Base-by-base conservation (phyloP, 495 filamentous ascomycete genomes). In the Amniculicola lignicola region DNA sequence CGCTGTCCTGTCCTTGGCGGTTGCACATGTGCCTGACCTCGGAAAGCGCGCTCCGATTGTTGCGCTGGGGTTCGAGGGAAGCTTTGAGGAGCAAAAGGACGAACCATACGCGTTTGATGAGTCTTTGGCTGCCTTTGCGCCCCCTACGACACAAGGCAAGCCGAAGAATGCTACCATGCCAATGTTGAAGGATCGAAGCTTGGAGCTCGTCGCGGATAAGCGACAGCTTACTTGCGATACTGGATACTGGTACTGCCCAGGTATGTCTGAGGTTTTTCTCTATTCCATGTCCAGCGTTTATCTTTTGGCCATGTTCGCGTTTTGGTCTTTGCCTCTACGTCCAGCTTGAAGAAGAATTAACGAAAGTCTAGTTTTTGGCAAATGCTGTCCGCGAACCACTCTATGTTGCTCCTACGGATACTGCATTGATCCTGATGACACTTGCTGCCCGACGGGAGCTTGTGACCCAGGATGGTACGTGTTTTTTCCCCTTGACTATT, bases 401-500 rank as follows among this genome's bases (percentile, higher is more conserved):
- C 21, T 31, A 9, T 68, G 66, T 57, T 68, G 66, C 46, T 22
- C 36, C 22, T 64, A 58, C 40, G 66, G 66, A 5, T 59, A 61
- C 39, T 60, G 60, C 44, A 61, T 63, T 23, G 25, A 33, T 5
- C 53, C 57, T 15, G 59, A 40, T 12, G 40, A 42, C 2, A 53
- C 49, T 3, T 69, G 67, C 37, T 69, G 64, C 38, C 58, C 63
- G n/a, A 38, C 29, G 11, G 52, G 42, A 1, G 40, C 59, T n/a
- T 70, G 68, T 53, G 42, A 52, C 10, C 18, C 58, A 4, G 67
- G 56, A 35, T 37, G 47, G 21, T 38, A 39, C 16, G n/a, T n/a
- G n/a, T n/a, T n/a, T n/a, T n/a, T n/a, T n/a, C n/a, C n/a, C n/a
- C n/a, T n/a, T n/a, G n/a, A n/a, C n/a, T n/a, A n/a, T n/a, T n/a